A percentile compares a stretch with the other conserved stretches of the same genome.
Conservation (phyloP, 257 asterid genomes). For the Solanum commersonii region DNA sequence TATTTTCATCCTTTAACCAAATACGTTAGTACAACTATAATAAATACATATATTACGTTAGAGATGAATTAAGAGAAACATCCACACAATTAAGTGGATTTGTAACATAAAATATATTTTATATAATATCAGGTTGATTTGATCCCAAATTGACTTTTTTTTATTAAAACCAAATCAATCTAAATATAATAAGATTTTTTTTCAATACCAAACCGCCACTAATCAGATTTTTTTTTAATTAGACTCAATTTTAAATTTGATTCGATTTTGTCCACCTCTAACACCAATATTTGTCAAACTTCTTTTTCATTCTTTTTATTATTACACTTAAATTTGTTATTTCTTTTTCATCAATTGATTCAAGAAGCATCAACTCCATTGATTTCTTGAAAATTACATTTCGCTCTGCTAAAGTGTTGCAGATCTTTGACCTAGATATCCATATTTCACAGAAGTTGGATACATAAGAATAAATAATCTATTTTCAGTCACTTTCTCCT, state of each 20-base stretch:
- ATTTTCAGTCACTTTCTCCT: neutral
- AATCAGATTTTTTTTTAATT: no score
- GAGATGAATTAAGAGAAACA: no score
- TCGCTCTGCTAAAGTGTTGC: neutral
- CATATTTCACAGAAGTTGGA: neutral
- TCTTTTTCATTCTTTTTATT: neutral
- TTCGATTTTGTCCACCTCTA: neutral
- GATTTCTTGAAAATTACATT: neutral
- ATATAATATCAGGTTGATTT: no score
- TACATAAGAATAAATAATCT: neutral
- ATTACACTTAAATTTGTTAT: neutral
- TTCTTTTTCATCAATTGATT: neutral
- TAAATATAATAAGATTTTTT: no score
- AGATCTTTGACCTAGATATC: neutral
- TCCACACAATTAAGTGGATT: no score
- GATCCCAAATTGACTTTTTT: neutral
- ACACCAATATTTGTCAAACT: neutral
- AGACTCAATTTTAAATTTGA: neutral
- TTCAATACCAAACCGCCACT: no score
- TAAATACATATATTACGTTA: no score
- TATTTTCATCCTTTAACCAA: no score
- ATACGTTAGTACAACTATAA: no score
- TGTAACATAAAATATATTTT: no score
- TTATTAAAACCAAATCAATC: neutral
- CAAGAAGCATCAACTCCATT: neutral